Evolutionary conservation across 2,329 filamentous ascomycete genomes (phyloP), one percentile per base, ranked within the genome.

Genomic region (Cordyceps tenuipes): DNA sequence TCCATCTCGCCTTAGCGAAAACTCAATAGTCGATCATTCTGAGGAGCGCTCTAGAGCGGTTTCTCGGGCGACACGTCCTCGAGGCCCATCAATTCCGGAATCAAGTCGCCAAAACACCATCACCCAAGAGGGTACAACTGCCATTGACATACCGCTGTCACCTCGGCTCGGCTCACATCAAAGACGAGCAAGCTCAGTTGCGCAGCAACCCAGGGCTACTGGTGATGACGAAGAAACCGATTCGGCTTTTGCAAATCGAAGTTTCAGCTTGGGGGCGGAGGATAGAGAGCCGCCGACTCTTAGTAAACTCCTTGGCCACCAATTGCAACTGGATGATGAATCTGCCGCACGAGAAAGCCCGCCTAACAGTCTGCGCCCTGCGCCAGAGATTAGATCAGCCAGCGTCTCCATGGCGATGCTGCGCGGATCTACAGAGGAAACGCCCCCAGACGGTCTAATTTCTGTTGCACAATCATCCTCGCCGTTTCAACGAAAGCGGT

Each of bases 1-100:
- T 31, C 93, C 93, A 21, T 97, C 92, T 8, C 84, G 94, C n/a
- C 77, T 99, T 23, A 96, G 91, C 69, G 91, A 94, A 63, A 92
- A 95, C 68, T 94, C 90, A 56, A 90, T 94, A 36, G 73, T 73
- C 43, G 72, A 74, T 57, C 72, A 74, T 50, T 64, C 67, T 21
- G 63, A 67, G 2, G 65, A 68, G 23, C 61, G 62, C 23, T 67
- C 68, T n/a, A 65, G 71, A 19, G 66, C 67, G 19, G 65, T 68
- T 26, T 70, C 73, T 8, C 67, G 72, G 17, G 66, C 67, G 39
- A 65, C 65, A 12, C 68, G 66, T 21, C 61, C 64, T 9, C 66
- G 65, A 39, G 65, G 66, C 23, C 64, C 64, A 4, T 65, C 68
- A 15, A 64, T 68, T 1, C 64, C 72, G 17, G 71, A 70, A 13